Percentiles rank a stretch among this genome's conserved stretches.
phyloP scores from a whole-genome alignment of 305 asterid genomes.

The Plantago lanceolata region DNA sequence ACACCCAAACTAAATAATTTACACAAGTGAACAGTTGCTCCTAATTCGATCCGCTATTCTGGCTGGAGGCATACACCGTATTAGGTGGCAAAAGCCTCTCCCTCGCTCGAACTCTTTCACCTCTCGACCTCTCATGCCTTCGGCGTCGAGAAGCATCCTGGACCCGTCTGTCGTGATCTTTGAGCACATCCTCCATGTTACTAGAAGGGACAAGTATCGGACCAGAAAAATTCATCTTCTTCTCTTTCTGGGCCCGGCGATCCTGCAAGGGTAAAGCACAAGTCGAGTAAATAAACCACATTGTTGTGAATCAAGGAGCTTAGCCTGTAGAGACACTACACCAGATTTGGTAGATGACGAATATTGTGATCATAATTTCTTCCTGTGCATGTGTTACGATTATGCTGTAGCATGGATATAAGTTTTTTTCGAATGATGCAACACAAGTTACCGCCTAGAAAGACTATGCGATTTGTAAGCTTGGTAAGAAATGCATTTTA shows the following conservation, averaged over 20 bases:
- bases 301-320: constrained; percentile 6
- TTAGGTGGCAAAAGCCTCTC: constrained; percentile 27
- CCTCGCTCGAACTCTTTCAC: constrained; percentile 39
- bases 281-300: not conserved
- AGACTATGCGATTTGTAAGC: not conserved
- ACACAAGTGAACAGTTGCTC: not conserved
- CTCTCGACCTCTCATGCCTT: constrained; percentile 54
- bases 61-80: constrained; percentile 26
- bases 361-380: too few species aligned
- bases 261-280: constrained; percentile 29
- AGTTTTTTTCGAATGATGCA: not conserved
- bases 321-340: too few species aligned
- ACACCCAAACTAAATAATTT: constrained; percentile 2
- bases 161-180: constrained; percentile 81
- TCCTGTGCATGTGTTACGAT: too few species aligned
- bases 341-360: too few species aligned
- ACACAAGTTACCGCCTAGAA: not conserved
- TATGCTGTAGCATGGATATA: not conserved
- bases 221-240: constrained; percentile 63
- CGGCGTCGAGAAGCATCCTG: constrained; percentile 72
- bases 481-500: too few species aligned
- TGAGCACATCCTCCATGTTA: constrained; percentile 77
- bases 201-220: constrained; percentile 61
- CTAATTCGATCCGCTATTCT: not conserved
- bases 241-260: constrained; percentile 41